phyloP scores from a whole-genome alignment of 192 early-diverging fungal genomes.

The Funneliformis geosporum region DNA sequence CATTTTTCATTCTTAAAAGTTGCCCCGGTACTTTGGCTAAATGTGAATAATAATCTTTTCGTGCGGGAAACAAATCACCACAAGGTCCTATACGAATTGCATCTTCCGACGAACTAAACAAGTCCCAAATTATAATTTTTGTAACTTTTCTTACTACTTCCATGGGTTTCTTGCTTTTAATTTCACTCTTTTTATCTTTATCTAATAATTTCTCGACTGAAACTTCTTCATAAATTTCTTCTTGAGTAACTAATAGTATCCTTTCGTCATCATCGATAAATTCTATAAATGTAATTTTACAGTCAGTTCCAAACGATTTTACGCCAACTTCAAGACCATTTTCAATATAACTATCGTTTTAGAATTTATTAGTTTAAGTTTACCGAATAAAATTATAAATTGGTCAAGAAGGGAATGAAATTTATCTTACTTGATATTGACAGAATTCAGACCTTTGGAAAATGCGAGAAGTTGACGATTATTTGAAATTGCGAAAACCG shows the following conservation, averaged over 20 bases:
- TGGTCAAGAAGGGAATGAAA: too few species aligned
- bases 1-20: neutral
- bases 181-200: neutral
- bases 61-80: neutral
- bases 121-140: neutral
- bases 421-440: neutral
- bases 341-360: neutral
- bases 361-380: too few species aligned
- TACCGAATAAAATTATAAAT: neutral
- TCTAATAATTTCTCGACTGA: too few species aligned
- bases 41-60: neutral
- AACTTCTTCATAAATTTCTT: neutral
- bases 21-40: neutral
- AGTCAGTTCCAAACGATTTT: neutral
- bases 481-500: neutral
- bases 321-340: neutral
- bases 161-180: neutral
- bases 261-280: neutral
- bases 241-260: neutral
- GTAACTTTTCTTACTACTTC: neutral
- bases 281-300: neutral
- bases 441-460: neutral
- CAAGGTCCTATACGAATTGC: neutral
- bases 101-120: neutral
- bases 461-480: neutral